phyloP scores from a whole-genome alignment of 768 basidiomycete species.

The Hydnum rufescens region DNA sequence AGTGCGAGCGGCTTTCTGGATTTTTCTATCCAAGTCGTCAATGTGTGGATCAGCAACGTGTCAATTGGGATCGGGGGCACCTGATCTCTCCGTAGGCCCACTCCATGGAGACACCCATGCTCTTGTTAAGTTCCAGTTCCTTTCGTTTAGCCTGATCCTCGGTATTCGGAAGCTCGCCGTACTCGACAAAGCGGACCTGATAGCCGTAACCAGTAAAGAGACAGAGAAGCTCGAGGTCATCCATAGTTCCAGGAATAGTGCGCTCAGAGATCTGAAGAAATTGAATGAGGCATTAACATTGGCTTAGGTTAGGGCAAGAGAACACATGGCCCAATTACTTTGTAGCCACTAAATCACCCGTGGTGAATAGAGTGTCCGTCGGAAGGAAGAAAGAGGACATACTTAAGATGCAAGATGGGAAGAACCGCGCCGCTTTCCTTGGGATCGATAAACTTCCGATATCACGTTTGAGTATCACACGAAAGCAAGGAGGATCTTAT shows the following conservation, averaged over 20 bases:
- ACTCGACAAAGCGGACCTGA: slow-evolving; percentile 63
- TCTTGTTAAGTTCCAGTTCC: slow-evolving; percentile 34
- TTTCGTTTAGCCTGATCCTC: slow-evolving; percentile 21
- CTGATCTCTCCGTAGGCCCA: slow-evolving; percentile 58
- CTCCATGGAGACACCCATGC: slow-evolving; percentile 62
- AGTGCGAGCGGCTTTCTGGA: slow-evolving; percentile 58
- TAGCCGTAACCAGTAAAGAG: slow-evolving; percentile 76
- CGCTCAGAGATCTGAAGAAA: slow-evolving; percentile 83
- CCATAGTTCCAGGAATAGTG: slow-evolving; percentile 81
- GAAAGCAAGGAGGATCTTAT: not conserved
- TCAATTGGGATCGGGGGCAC: slow-evolving; percentile 10
- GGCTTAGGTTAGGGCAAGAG: slow-evolving; percentile 19
- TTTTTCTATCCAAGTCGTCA: slow-evolving; percentile 21
- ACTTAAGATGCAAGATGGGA: slow-evolving; percentile 72
- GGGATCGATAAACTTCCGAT: slow-evolving; percentile 66
- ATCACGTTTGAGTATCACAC: not conserved
- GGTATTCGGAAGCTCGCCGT: slow-evolving; percentile 22
- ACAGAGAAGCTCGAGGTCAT: slow-evolving; percentile 57
- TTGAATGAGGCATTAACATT: too few species aligned
- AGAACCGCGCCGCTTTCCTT: slow-evolving; percentile 76
- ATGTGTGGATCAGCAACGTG: not conserved
- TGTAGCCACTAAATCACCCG: slow-evolving; percentile 8
- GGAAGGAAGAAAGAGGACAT: not conserved
- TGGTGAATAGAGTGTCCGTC: not conserved
- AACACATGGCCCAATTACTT: not conserved